Evolutionary conservation across 2,329 filamentous ascomycete genomes (phyloP).

Genomic region (Botrytis elliptica): DNA sequence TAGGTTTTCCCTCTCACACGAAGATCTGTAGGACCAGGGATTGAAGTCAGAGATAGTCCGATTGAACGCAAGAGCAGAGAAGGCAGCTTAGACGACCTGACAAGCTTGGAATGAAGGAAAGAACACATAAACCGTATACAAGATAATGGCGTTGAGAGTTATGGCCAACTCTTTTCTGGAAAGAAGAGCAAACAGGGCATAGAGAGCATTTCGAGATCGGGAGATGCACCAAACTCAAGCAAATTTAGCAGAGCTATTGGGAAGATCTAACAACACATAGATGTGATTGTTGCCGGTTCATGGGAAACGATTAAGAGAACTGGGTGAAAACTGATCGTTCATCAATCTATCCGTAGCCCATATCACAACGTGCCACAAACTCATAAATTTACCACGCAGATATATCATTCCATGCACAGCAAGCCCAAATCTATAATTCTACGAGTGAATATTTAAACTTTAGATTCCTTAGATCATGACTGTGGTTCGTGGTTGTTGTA

Average conservation of each 20-base stretch:
- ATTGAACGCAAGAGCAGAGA: slow-evolving; percentile 44
- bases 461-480: neutral
- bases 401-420: neutral
- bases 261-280: neutral
- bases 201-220: neutral
- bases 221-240: neutral
- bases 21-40: slow-evolving; percentile 72
- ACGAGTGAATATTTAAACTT: neutral
- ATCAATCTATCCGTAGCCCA: neutral
- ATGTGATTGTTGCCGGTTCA: neutral
- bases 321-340: neutral
- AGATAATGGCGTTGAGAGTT: slow-evolving; percentile 32
- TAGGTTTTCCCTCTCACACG: slow-evolving; percentile 38
- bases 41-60: slow-evolving; percentile 73
- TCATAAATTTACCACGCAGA: neutral
- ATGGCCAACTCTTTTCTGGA: slow-evolving; percentile 18
- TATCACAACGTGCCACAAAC: neutral
- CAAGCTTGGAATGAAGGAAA: slow-evolving; percentile 45
- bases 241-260: neutral
- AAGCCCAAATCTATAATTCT: neutral
- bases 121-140: neutral
- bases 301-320: neutral
- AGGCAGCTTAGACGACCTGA: slow-evolving; percentile 63
- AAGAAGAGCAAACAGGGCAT: neutral
- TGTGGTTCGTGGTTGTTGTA: neutral